Evolutionary conservation across 148 eudicot genomes (phyloP).

Genomic region (Simmondsia chinensis): DNA sequence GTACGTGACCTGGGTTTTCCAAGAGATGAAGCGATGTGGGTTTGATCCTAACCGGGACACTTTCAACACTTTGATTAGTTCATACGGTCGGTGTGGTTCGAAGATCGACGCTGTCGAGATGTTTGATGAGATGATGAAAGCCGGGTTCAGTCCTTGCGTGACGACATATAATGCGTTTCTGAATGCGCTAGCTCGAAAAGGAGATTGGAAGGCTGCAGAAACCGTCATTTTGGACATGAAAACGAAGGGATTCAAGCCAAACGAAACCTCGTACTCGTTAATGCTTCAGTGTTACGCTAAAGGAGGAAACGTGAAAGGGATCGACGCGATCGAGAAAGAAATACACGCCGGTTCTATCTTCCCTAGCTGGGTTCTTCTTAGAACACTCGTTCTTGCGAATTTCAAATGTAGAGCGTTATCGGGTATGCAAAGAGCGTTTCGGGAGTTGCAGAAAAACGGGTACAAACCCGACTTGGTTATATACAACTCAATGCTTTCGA

Average conservation of each 20-base stretch:
- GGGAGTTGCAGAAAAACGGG: constrained; percentile 44
- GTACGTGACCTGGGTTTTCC: constrained; percentile 60
- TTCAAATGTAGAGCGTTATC: constrained; percentile 50
- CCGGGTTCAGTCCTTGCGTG: constrained; percentile 71
- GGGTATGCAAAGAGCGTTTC: constrained; percentile 84
- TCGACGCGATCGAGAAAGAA: constrained; percentile 46
- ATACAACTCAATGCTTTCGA: constrained; percentile 77
- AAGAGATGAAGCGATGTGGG: constrained; percentile 87
- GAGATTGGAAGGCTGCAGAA: constrained; percentile 78
- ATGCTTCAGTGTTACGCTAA: constrained; percentile 76
- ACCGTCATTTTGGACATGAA: constrained; percentile 64
- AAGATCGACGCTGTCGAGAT: constrained; percentile 54
- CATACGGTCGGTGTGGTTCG: constrained; percentile 80
- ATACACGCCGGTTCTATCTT: constrained; percentile 58
- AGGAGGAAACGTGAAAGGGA: constrained; percentile 53
- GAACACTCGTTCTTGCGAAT: constrained; percentile 62
- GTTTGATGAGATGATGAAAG: constrained; percentile 68
- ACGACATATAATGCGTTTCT: constrained; percentile 79
- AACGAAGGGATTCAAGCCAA: constrained; percentile 73
- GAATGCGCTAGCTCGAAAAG: constrained; percentile 63
- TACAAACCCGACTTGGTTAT: constrained; percentile 79
- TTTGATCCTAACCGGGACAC: constrained; percentile 89
- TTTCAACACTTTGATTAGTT: constrained; percentile 75
- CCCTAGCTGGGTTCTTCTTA: constrained; percentile 82
- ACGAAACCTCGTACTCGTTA: constrained; percentile 63